Conservation (phyloP, 169 alveolate species). For the Eimeria maxima region DNA sequence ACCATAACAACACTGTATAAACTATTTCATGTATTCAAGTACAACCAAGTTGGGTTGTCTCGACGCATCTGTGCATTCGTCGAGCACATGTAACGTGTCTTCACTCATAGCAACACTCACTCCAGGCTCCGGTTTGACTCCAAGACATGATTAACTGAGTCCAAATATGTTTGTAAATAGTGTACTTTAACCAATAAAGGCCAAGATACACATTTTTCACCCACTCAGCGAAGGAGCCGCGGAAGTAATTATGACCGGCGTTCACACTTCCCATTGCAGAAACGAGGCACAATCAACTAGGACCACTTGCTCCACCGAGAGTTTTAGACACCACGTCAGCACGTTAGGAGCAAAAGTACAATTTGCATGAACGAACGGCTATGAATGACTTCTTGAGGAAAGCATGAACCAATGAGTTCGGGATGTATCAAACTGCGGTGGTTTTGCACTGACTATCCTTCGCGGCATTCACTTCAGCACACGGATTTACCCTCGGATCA, state of each 20-base stretch:
- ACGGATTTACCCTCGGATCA: background rate
- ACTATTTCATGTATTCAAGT: background rate
- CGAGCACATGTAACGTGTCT: background rate
- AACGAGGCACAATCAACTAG: background rate
- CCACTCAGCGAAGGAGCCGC: background rate
- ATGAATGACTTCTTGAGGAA: background rate
- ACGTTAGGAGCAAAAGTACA: background rate
- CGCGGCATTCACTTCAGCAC: background rate
- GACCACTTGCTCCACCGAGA: background rate
- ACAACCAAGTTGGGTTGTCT: background rate
- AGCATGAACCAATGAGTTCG: background rate
- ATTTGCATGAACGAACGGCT: background rate
- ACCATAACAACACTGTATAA: background rate
- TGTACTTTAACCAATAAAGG: background rate
- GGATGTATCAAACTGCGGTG: background rate
- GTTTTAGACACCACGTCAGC: background rate
- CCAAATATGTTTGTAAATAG: background rate
- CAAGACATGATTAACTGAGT: background rate
- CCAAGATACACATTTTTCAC: background rate
- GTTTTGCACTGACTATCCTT: background rate
- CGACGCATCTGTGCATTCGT: background rate
- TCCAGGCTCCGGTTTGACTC: background rate
- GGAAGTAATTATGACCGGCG: background rate
- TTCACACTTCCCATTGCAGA: background rate
- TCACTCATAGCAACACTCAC: background rate